Percentiles rank a stretch among this genome's conserved stretches.
Conservation (phyloP, 768 basidiomycete species). For the Kwoniella sp. region DNA sequence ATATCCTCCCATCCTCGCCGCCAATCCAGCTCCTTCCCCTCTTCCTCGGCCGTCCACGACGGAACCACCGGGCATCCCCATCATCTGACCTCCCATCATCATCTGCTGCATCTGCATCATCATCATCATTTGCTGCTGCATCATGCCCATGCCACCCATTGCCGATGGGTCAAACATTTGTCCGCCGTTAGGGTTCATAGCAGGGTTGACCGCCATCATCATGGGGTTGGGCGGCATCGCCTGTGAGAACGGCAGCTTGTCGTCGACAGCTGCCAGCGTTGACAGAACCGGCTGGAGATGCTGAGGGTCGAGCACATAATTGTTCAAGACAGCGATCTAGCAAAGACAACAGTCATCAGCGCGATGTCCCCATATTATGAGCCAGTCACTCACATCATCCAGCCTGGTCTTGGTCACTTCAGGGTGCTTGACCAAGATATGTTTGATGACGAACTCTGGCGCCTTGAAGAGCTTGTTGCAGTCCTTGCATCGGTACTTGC, state of each 20-base stretch:
- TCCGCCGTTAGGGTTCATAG: neutral
- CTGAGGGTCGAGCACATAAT: constrained; percentile 92
- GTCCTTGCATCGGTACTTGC: constrained; percentile 87
- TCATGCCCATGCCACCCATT: constrained; percentile 14
- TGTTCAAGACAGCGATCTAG: constrained; percentile 86
- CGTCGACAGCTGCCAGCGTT: constrained; percentile 46
- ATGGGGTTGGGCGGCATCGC: neutral
- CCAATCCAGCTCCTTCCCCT: constrained; percentile 64
- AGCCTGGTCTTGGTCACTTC: constrained; percentile 70
- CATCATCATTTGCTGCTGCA: constrained; percentile 45
- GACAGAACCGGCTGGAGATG: constrained; percentile 56
- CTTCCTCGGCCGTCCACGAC: constrained; percentile 51
- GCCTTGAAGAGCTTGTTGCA: constrained; percentile 98
- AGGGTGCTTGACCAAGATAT: constrained; percentile 88
- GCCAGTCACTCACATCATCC: constrained; percentile 65
- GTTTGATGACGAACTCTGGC: constrained; percentile 93
- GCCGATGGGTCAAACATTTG: neutral
- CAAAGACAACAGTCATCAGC: constrained; percentile 21
- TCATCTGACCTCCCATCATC: constrained; percentile 37
- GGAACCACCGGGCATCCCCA: too few species aligned
- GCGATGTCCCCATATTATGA: constrained; percentile 1
- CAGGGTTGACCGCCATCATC: constrained; percentile 9
- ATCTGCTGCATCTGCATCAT: constrained; percentile 49
- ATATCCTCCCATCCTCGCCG: constrained; percentile 75
- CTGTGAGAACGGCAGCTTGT: constrained; percentile 41